Percentiles rank a stretch among this genome's conserved stretches.
These are phyloP conservation scores for Immersiporthe knoxdaviesiana DNA, from an alignment of 2,329 filamentous ascomycete genomes.

Conservation along the genomic window DNA sequence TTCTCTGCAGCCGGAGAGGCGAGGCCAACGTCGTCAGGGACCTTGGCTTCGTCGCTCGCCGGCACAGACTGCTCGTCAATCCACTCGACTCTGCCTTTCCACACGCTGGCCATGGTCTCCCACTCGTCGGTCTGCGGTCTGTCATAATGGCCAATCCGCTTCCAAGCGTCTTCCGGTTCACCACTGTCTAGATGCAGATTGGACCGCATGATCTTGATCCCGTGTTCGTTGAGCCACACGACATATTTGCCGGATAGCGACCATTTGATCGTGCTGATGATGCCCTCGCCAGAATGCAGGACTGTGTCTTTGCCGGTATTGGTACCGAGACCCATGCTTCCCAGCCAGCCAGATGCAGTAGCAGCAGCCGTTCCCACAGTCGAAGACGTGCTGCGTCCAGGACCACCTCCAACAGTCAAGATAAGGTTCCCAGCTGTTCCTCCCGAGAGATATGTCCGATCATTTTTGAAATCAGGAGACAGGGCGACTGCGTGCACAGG, in stretches of 20 bases:
- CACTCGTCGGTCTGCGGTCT: conserved; percentile 83
- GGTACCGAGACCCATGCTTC: conserved; percentile 78
- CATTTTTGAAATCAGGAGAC: conserved; percentile 92
- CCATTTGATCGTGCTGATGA: conserved; percentile 92
- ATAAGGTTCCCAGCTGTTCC: conserved; percentile 87
- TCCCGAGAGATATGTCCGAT: conserved; percentile 87
- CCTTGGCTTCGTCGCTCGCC: conserved; percentile 62
- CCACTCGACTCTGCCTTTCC: conserved; percentile 93
- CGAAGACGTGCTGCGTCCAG: conserved; percentile 83
- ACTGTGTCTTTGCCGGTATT: conserved; percentile 84
- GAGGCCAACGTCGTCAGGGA: conserved; percentile 36
- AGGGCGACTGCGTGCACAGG: conserved; percentile 90
- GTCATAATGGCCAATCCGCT: conserved; percentile 89
- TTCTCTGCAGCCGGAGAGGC: conserved; percentile 47
- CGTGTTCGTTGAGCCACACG: conserved; percentile 94
- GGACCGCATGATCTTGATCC: conserved; percentile 96
- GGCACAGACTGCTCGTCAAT: conserved; percentile 84
- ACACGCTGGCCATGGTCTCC: conserved; percentile 96
- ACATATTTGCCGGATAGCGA: conserved; percentile 90
- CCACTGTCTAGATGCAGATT: conserved; percentile 77
- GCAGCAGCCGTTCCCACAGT: conserved; percentile 83
- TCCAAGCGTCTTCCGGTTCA: conserved; percentile 87
- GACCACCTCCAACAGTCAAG: conserved; percentile 78
- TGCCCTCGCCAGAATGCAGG: conserved; percentile 88
- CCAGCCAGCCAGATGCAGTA: conserved; percentile 87